Evolutionary conservation across 2,329 filamentous ascomycete genomes (phyloP).

Genomic region (Fusarium graminum): DNA sequence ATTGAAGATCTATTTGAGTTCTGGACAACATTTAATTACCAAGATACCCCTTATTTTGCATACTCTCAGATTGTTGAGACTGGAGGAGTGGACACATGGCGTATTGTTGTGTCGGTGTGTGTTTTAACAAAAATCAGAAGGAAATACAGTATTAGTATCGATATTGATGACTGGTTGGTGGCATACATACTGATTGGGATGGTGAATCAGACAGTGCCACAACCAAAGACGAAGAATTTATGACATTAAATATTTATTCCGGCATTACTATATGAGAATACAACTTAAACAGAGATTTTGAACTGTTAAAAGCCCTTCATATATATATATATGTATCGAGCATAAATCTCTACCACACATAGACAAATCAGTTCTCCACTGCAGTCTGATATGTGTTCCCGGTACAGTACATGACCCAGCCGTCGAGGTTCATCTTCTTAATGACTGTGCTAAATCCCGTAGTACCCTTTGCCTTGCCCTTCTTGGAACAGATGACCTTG

Average conservation of each 20-base stretch:
- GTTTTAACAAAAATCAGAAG: slow-evolving; percentile 6
- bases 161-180: slow-evolving; percentile 2
- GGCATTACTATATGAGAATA: background rate
- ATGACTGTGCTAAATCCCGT: slow-evolving; percentile 72
- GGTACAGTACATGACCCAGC: slow-evolving; percentile 71
- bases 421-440: slow-evolving; percentile 74
- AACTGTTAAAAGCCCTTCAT: background rate
- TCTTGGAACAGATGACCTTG: slow-evolving; percentile 59
- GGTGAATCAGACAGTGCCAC: slow-evolving; percentile 14
- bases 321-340: background rate
- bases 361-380: slow-evolving; percentile 23
- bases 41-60: slow-evolving; percentile 40
- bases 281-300: background rate
- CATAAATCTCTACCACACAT: background rate
- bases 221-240: slow-evolving; percentile 20
- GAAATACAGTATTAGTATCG: background rate
- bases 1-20: slow-evolving; percentile 16
- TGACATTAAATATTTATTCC: background rate
- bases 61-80: slow-evolving; percentile 6
- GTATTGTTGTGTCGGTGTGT: background rate
- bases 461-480: slow-evolving; percentile 56
- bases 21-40: slow-evolving; percentile 19
- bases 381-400: slow-evolving; percentile 50
- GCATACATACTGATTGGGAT: background rate
- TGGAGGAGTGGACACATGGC: slow-evolving; percentile 1